phyloP scores from a whole-genome alignment of 139 green algal genomes.

The Micromonas commoda region DNA sequence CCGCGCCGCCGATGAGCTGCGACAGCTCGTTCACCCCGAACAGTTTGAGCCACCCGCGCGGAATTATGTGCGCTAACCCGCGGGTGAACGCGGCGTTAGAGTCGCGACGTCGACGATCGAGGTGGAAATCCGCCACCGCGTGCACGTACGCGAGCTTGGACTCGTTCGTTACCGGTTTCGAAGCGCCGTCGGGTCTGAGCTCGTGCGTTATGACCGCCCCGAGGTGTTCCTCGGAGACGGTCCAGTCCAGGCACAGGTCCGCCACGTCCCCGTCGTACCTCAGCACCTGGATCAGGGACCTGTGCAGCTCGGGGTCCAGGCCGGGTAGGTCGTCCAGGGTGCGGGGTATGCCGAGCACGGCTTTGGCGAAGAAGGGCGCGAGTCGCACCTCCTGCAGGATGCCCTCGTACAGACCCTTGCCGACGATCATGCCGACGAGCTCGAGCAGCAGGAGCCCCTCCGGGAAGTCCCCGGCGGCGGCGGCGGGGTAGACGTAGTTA shows the following conservation, averaged over 20 bases:
- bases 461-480: slow-evolving; percentile 27
- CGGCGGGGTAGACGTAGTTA: slow-evolving; percentile 70
- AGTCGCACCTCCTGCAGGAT: slow-evolving; percentile 86
- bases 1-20: slow-evolving; percentile 52
- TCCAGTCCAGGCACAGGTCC: slow-evolving; percentile 72
- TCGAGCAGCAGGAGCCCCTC: slow-evolving; percentile 55
- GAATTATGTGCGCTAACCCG: slow-evolving; percentile 48
- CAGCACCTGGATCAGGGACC: slow-evolving; percentile 51
- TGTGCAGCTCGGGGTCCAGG: slow-evolving; percentile 63
- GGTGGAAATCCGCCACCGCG: slow-evolving; percentile 71
- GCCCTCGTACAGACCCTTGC: slow-evolving; percentile 72
- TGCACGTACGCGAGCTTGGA: slow-evolving; percentile 86
- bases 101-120: slow-evolving; percentile 63
- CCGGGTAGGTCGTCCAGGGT: slow-evolving; percentile 83
- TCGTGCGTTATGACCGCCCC: slow-evolving; percentile 33
- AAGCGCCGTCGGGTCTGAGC: slow-evolving; percentile 1
- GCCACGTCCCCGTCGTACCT: slow-evolving; percentile 54
- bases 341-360: slow-evolving; percentile 46
- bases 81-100: slow-evolving; percentile 43
- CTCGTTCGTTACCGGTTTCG: slow-evolving; percentile 31
- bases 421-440: slow-evolving; percentile 64
- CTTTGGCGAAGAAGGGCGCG: slow-evolving; percentile 78
- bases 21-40: slow-evolving; percentile 76
- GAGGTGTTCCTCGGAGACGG: slow-evolving; percentile 57
- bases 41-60: slow-evolving; percentile 56